Base-by-base conservation (phyloP, 2,329 filamentous ascomycete species). In the Chrysosporium queenslandicum region DNA sequence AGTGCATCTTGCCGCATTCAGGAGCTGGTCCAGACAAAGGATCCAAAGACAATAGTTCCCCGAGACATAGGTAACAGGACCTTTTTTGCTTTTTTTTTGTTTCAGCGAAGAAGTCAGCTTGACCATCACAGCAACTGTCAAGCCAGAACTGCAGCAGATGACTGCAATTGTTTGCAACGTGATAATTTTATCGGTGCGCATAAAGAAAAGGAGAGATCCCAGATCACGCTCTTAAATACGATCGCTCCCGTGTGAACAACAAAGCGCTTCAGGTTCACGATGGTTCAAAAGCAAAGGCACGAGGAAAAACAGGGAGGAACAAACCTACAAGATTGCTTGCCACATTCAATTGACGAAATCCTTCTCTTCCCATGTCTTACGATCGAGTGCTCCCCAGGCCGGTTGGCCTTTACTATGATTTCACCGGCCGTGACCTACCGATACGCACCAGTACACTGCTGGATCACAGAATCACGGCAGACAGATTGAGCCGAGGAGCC, bases 351-450 rank as follows among this genome's bases (percentile, higher is more conserved):
- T 34, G 36, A 14, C 20, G 27, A 55, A 9, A 4, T 9, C 5
- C 37, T 37, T 39, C 30, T 46, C 34, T 53, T 57, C 53, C 58
- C 55, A 73, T 74, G 69, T 73, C 71, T 68, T 73, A 69, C 64
- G 70, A 74, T 62, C 70, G 71, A 67, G 68, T 73, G 52, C 69
- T 74, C 30, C 71, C 71, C 54, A 66, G 66, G 52, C 70, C 71
- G 52, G 59, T 65, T 60, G 66, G 68, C 58, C 61, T 74, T 52
- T 67, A 66, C 55, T 63, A 72, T 68, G 68, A 71, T 50, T 54
- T 63, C 59, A 53, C 63, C 49, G 62, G 63, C 57, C 63, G 63
- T 55, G 58, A 61, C 51, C 47, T 64, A 36, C 58, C 66, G 45
- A 63, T 66, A 59, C 58, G 61, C 12, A 59, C 62, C 37, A 69